phyloP scores from a whole-genome alignment of 352 stramenopile species.

The Phytophthora capsici region DNA sequence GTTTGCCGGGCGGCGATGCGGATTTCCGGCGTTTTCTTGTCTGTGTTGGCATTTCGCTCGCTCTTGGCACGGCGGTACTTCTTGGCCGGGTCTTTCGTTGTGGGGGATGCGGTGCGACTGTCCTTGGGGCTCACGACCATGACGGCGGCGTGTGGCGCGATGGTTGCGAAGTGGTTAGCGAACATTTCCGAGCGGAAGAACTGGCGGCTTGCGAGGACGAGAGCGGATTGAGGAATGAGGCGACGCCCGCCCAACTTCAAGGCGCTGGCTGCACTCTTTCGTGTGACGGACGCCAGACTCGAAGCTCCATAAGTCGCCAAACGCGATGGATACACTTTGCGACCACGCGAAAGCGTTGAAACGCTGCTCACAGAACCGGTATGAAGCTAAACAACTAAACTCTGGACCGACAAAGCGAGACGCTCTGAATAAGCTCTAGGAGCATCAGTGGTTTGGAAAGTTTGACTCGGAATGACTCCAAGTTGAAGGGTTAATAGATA shows the following conservation, averaged over 20 bases:
- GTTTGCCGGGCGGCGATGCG: conserved; percentile 21
- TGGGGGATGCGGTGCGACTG: background rate
- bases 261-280: conserved; percentile 11
- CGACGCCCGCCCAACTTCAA: conserved; percentile 27
- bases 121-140: conserved; percentile 24
- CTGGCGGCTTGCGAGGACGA: conserved; percentile 6
- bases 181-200: conserved; percentile 19
- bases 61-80: conserved; percentile 27
- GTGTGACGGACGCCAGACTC: conserved; percentile 17
- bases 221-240: conserved; percentile 39
- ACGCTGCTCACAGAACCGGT: too few species aligned
- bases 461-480: background rate
- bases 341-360: too few species aligned
- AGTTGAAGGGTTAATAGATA: conserved; percentile 18
- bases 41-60: conserved; percentile 6
- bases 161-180: conserved; percentile 40
- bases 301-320: conserved; percentile 9
- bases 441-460: too few species aligned
- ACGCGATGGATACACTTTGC: conserved; percentile 4
- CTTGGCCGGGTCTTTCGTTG: background rate
- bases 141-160: conserved; percentile 39
- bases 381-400: too few species aligned
- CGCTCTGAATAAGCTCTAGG: too few species aligned
- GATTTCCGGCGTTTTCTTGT: conserved; percentile 20
- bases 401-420: too few species aligned